Percentiles rank a stretch among this genome's conserved stretches.
Evolutionary conservation across 202 grass and related monocot genomes (phyloP).

Genomic region (Eragrostis tef): DNA sequence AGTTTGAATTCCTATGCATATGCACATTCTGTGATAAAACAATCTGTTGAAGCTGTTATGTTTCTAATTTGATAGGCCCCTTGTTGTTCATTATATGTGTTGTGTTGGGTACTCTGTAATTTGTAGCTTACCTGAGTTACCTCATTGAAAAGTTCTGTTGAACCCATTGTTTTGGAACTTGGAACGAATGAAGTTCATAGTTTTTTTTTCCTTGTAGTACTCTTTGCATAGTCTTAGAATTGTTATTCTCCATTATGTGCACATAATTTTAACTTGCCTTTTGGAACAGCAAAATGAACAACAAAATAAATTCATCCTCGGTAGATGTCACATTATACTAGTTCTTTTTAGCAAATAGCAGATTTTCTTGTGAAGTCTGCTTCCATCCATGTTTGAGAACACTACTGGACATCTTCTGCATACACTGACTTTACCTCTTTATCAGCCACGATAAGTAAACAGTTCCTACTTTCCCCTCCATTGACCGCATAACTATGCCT

Average conservation of each 20-base stretch:
- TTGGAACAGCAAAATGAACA: not conserved
- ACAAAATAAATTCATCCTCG: not conserved
- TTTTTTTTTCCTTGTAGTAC: not conserved
- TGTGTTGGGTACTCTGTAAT: not conserved
- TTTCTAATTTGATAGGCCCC: not conserved
- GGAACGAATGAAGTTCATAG: not conserved
- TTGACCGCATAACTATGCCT: not conserved
- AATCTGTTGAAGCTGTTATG: not conserved
- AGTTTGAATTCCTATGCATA: not conserved
- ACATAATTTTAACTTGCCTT: not conserved
- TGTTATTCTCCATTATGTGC: not conserved
- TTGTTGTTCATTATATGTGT: constrained; percentile 11
- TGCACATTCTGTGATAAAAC: not conserved
- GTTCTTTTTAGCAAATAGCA: not conserved
- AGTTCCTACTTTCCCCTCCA: not conserved
- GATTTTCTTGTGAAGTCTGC: constrained; percentile 6
- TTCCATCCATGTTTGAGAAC: not conserved
- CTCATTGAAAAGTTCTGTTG: not conserved
- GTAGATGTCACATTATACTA: constrained; percentile 4
- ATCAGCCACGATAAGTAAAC: not conserved
- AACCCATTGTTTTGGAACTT: not conserved
- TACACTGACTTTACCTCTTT: constrained; percentile 7
- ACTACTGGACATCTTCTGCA: not conserved
- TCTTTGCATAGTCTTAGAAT: not conserved
- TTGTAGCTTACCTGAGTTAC: not conserved